phyloP scores from a whole-genome alignment of 2,329 filamentous ascomycete genomes.

The Stylonectria norvegica region DNA sequence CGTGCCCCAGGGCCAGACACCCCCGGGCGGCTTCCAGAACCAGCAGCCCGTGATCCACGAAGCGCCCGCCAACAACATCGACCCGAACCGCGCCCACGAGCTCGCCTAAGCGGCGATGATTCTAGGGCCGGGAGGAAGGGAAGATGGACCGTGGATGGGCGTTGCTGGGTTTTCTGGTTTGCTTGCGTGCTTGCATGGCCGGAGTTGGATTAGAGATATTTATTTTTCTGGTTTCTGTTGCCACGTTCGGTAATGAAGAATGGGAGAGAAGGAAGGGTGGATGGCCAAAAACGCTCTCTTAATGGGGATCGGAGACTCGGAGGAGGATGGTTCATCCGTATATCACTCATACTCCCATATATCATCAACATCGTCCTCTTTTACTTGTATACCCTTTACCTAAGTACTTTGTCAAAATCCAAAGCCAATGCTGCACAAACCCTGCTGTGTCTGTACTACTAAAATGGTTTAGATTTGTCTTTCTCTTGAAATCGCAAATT shows the following conservation, averaged over 20 bases:
- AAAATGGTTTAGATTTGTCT: no score
- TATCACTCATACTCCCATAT: not conserved
- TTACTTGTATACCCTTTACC: not conserved
- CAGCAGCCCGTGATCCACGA: slow-evolving; percentile 35
- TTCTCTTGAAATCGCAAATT: no score
- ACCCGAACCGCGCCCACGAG: slow-evolving; percentile 42
- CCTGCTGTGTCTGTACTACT: not conserved
- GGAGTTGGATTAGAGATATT: slow-evolving; percentile 19
- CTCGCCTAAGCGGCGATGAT: slow-evolving; percentile 26
- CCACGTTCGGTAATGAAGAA: not conserved
- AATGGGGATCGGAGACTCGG: not conserved
- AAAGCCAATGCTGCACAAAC: not conserved
- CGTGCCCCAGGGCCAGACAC: slow-evolving; percentile 15
- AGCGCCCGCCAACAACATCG: slow-evolving; percentile 34
- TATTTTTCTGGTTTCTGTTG: slow-evolving; percentile 1
- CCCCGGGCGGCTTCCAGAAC: slow-evolving; percentile 18
- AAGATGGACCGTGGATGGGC: not conserved
- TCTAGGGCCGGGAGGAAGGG: not conserved
- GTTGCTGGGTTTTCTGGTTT: slow-evolving; percentile 8
- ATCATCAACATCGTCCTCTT: not conserved
- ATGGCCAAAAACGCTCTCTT: not conserved
- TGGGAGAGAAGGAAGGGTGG: not conserved
- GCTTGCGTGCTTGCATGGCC: slow-evolving; percentile 10
- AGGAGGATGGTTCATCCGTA: not conserved
- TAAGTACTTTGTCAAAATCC: no score